Percentiles rank a stretch among this genome's conserved stretches.
phyloP scores from a whole-genome alignment of 2,329 filamentous ascomycete species.

The Neospermospora avenae region DNA sequence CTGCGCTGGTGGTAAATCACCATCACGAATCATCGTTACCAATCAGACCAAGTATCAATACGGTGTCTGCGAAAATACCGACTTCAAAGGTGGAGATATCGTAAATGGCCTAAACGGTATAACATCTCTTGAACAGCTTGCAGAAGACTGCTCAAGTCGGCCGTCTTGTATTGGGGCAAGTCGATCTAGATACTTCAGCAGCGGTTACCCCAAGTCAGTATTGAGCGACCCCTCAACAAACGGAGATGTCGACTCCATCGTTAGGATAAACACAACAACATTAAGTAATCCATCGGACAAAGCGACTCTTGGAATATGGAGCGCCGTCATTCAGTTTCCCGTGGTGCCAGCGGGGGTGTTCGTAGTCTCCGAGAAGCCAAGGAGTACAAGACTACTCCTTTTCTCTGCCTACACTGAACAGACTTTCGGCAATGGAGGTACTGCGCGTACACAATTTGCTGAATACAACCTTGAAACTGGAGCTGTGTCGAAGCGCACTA shows the following conservation, averaged over 20 bases:
- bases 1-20: not conserved
- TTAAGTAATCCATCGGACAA: not conserved
- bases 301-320: constrained; percentile 15
- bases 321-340: constrained; percentile 20
- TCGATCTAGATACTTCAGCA: not conserved
- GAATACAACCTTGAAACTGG: constrained; percentile 34
- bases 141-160: not conserved
- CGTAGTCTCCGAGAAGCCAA: constrained; percentile 10
- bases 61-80: not conserved
- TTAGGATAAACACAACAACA: not conserved
- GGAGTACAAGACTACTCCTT: constrained; percentile 16
- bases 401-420: constrained; percentile 15
- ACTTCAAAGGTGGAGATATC: not conserved
- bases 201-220: not conserved
- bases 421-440: constrained; percentile 8
- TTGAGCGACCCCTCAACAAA: not conserved
- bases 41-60: not conserved
- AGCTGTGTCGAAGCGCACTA: constrained; percentile 26
- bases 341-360: constrained; percentile 20
- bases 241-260: not conserved
- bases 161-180: not conserved
- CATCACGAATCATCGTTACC: not conserved
- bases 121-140: not conserved
- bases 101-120: not conserved
- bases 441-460: constrained; percentile 34